A percentile compares a stretch with the other conserved stretches of the same genome.
Evolutionary conservation across 1,139 yeast species (phyloP).

Genomic region (Diutina neorugosa): DNA sequence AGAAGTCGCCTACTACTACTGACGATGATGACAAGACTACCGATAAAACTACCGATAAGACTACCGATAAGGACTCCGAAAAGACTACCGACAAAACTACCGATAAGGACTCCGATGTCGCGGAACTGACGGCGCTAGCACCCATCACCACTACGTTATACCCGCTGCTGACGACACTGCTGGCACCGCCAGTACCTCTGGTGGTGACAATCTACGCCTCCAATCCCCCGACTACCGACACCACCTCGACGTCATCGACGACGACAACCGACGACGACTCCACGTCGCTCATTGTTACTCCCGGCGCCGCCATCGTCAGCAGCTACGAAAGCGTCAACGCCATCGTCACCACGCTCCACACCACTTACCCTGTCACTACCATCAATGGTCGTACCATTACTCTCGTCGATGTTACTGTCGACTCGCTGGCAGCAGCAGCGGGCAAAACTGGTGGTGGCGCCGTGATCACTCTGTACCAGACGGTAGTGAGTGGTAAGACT

Average conservation of each 20-base stretch:
- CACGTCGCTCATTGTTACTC: not conserved
- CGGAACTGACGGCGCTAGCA: not conserved
- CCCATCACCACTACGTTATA: not conserved
- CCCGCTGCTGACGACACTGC: not conserved
- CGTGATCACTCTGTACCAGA: not conserved
- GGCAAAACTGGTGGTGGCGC: not conserved
- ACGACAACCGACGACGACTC: not conserved
- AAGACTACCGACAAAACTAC: not conserved
- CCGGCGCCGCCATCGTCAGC: not conserved
- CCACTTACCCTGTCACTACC: conserved; percentile 2
- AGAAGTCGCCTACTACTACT: too few species aligned
- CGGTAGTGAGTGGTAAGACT: conserved; percentile 1
- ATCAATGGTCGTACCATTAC: not conserved
- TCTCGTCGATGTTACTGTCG: not conserved
- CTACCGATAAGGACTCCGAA: not conserved
- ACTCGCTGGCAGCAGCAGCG: conserved; percentile 1
- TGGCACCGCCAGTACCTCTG: not conserved
- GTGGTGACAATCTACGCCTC: conserved; percentile 2
- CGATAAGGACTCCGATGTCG: not conserved
- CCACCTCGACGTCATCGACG: not conserved
- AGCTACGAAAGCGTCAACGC: not conserved
- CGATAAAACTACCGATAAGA: not conserved
- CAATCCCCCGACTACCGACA: not conserved
- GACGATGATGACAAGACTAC: not conserved
- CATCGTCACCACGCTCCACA: not conserved